Conservation (phyloP, 257 asterid species). For the Lantana camara region DNA sequence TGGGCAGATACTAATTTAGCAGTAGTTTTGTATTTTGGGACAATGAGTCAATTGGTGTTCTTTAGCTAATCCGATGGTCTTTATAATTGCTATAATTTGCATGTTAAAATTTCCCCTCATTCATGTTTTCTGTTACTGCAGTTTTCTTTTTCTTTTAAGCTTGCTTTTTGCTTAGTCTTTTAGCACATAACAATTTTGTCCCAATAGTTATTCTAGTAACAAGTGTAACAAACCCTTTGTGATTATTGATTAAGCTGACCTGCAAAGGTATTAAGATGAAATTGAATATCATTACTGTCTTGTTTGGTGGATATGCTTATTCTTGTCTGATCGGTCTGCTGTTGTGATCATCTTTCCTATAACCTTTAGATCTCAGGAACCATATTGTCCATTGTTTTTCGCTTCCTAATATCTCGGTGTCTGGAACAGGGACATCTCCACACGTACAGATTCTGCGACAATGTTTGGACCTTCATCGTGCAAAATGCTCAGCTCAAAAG, state of each 20-base stretch:
- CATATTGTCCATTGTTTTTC: no score
- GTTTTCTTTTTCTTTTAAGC: not conserved
- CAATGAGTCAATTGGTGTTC: not conserved
- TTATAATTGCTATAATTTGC: not conserved
- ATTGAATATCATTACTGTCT: not conserved
- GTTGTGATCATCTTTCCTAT: no score
- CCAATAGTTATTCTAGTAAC: not conserved
- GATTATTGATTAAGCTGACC: not conserved
- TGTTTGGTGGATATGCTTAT: not conserved
- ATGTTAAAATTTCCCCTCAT: not conserved
- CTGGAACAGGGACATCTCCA: constrained; percentile 89
- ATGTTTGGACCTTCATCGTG: constrained; percentile 93
- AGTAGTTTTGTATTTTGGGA: not conserved
- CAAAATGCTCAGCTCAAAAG: constrained; percentile 80
- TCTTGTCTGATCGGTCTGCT: no score
- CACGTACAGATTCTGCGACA: constrained; percentile 91
- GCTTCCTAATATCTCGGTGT: no score
- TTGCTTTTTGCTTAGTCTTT: not conserved
- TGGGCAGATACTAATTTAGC: not conserved
- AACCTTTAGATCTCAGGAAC: no score
- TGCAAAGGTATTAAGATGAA: not conserved
- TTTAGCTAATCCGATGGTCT: not conserved
- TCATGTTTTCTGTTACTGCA: not conserved
- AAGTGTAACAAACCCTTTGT: not conserved
- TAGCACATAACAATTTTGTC: not conserved